Evolutionary conservation across 148 eudicot species (phyloP).

Genomic region (Heliamphora exappendiculata): DNA sequence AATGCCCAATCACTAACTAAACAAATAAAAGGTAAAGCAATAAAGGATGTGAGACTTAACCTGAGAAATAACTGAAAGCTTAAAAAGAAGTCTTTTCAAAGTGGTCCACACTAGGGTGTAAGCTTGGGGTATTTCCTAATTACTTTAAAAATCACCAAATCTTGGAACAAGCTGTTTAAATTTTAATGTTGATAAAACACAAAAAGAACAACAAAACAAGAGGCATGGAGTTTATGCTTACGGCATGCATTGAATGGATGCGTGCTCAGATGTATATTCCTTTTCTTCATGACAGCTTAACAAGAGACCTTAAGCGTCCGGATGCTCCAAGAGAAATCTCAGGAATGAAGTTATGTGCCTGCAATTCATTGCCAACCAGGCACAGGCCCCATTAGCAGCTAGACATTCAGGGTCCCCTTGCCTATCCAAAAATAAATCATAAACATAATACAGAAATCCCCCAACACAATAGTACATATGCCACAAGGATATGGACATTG

Average conservation of each 20-base stretch:
- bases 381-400: not conserved
- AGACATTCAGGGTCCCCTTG: not conserved
- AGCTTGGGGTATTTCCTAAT: not conserved
- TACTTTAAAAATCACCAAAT: not conserved
- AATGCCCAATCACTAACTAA: not conserved
- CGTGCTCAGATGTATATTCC: constrained; percentile 25
- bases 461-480: not conserved
- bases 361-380: not conserved
- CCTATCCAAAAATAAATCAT: not conserved
- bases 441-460: not conserved
- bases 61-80: not conserved
- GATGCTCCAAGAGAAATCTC: not conserved
- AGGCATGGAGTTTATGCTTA: constrained; percentile 16
- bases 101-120: not conserved
- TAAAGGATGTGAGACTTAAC: not conserved
- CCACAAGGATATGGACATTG: not conserved
- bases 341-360: not conserved
- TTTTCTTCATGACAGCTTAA: constrained; percentile 29
- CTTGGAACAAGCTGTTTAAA: not conserved
- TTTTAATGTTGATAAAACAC: not conserved
- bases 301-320: not conserved
- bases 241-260: constrained; percentile 31
- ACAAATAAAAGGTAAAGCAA: not conserved
- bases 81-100: not conserved
- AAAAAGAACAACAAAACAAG: not conserved